phyloP scores from a whole-genome alignment of 179 eudicot species.

The Corrigiola litoralis region DNA sequence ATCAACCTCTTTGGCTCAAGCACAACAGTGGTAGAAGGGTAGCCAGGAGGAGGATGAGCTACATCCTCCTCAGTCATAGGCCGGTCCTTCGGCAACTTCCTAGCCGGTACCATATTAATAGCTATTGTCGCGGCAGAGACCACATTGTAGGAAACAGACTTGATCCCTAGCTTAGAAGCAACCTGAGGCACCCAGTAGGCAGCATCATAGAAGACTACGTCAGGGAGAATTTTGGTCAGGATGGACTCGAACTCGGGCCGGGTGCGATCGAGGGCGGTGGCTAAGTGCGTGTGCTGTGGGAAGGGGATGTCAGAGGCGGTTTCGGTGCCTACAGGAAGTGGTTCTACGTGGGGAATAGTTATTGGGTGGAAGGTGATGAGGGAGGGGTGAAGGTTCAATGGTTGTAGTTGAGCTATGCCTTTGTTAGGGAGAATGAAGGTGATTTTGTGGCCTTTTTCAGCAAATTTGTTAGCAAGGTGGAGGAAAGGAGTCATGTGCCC shows the following conservation, averaged over 20 bases:
- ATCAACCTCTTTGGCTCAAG: slow-evolving; percentile 16
- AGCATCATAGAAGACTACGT: slow-evolving; percentile 48
- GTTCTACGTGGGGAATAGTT: slow-evolving; percentile 25
- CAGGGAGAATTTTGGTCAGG: slow-evolving; percentile 25
- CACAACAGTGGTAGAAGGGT: slow-evolving; percentile 44
- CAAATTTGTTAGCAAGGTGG: slow-evolving; percentile 44
- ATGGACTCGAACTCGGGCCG: slow-evolving; percentile 30
- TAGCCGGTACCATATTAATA: slow-evolving; percentile 36
- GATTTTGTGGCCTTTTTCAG: slow-evolving; percentile 36
- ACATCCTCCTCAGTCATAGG: slow-evolving; percentile 23
- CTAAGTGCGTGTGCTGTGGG: slow-evolving; percentile 26
- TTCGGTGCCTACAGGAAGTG: slow-evolving; percentile 44
- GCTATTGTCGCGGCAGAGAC: slow-evolving; percentile 42
- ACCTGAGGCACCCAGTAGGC: slow-evolving; percentile 51
- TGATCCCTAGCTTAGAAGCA: slow-evolving; percentile 32
- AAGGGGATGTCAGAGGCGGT: slow-evolving; percentile 58
- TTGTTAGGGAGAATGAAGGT: slow-evolving; percentile 42
- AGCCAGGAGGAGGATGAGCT: slow-evolving; percentile 39
- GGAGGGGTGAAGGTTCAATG: slow-evolving; percentile 23
- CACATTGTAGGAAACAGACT: slow-evolving; percentile 39
- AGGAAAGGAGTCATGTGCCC: slow-evolving; percentile 52
- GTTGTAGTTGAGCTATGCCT: slow-evolving; percentile 14
- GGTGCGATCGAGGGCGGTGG: slow-evolving; percentile 44
- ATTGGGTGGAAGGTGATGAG: slow-evolving; percentile 33
- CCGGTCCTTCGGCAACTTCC: slow-evolving; percentile 8